Evolutionary conservation across 2,329 filamentous ascomycete species (phyloP).

Genomic region (Cladosporium sp.): DNA sequence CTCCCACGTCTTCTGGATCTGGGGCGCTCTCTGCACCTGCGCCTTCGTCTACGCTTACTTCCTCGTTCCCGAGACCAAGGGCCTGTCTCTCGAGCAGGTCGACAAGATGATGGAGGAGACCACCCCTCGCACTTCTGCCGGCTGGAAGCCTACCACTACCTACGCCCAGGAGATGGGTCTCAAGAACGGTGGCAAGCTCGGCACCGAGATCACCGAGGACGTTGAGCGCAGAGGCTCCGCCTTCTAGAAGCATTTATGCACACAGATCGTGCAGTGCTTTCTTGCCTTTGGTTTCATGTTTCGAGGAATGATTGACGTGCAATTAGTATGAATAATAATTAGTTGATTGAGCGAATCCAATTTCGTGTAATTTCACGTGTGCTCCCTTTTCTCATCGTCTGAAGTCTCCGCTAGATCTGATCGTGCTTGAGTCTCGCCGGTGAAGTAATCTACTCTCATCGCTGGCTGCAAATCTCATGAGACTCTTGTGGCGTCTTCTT

Average conservation of each 20-base stretch:
- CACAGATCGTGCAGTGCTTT: background rate
- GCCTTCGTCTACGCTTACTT: slow-evolving; percentile 66
- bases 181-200: slow-evolving; percentile 29
- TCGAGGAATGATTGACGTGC: background rate
- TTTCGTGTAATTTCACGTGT: no score
- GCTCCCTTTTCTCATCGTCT: no score
- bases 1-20: slow-evolving; percentile 42
- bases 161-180: slow-evolving; percentile 32
- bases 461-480: no score
- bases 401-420: no score
- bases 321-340: slow-evolving; percentile 3
- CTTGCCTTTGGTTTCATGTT: background rate
- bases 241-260: slow-evolving; percentile 22
- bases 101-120: slow-evolving; percentile 88
- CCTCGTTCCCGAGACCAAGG: slow-evolving; percentile 54
- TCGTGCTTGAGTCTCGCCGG: no score
- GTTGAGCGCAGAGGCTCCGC: slow-evolving; percentile 34
- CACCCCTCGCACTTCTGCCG: slow-evolving; percentile 68
- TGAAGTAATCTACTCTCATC: no score
- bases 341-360: background rate
- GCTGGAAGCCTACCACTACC: slow-evolving; percentile 49
- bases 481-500: no score
- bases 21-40: slow-evolving; percentile 35
- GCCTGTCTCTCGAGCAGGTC: slow-evolving; percentile 72
- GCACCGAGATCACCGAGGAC: slow-evolving; percentile 24